Conservation (phyloP, 164 flowering plant genomes). For the grape (Vitis vinifera) region ASM3070453v1 NC_081818.1:103501-104000, state of each 20-base stretch:
- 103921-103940: no score
- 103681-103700: neutral
- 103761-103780: no score
- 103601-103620: neutral
- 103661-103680: neutral
- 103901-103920: no score
- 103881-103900: no score
- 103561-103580: conserved; percentile 8
- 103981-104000: no score
- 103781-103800: no score
- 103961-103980: no score
- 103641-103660: neutral
- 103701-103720: no score
- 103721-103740: no score
- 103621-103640: neutral
- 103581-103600: neutral
- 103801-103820: neutral
- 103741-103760: no score
- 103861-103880: no score
- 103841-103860: neutral
- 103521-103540: conserved; percentile 96
- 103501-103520: conserved; percentile 98
- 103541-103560: conserved; percentile 42
- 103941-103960: no score
- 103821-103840: neutral